Evolutionary conservation across 306 rosid genomes (phyloP).

Genomic region (Cicer cuneatum): DNA sequence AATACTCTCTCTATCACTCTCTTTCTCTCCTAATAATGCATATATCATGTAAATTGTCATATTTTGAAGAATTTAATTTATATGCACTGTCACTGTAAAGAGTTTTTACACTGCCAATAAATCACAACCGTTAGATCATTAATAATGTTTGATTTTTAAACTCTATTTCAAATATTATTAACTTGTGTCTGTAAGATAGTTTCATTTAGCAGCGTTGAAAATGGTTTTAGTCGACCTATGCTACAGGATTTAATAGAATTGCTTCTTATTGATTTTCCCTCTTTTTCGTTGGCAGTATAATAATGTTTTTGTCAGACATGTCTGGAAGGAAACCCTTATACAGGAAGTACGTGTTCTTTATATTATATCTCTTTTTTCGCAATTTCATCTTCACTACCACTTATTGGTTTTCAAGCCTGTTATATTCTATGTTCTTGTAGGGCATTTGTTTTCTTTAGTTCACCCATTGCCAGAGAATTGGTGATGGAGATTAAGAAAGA

Average conservation of each 20-base stretch:
- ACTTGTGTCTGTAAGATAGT: slow-evolving; percentile 15
- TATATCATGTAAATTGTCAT: slow-evolving; percentile 20
- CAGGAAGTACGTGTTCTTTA: slow-evolving; percentile 76
- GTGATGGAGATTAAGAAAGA: slow-evolving; percentile 77
- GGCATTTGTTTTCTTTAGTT: slow-evolving; percentile 96
- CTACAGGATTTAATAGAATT: slow-evolving; percentile 21
- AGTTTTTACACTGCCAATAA: no score
- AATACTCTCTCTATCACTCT: slow-evolving; percentile 14
- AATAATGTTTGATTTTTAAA: no score
- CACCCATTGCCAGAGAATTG: slow-evolving; percentile 77
- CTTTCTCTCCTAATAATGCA: slow-evolving; percentile 25
- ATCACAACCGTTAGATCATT: no score
- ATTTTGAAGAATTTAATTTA: neutral
- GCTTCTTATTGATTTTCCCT: slow-evolving; percentile 42
- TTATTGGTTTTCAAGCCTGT: slow-evolving; percentile 37
- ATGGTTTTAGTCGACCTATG: neutral
- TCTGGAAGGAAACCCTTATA: slow-evolving; percentile 85
- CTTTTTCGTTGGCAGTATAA: slow-evolving; percentile 64
- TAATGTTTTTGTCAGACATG: slow-evolving; percentile 93
- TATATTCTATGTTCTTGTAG: slow-evolving; percentile 57
- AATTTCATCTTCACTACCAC: slow-evolving; percentile 40
- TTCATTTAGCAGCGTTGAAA: slow-evolving; percentile 18
- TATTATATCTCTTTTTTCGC: slow-evolving; percentile 22
- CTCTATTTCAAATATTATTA: slow-evolving; percentile 26
- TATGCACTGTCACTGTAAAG: no score